Percentiles rank a stretch among this genome's conserved stretches.
Conservation (phyloP, 495 filamentous ascomycete genomes). For the Trichoderma reesei region DNA sequence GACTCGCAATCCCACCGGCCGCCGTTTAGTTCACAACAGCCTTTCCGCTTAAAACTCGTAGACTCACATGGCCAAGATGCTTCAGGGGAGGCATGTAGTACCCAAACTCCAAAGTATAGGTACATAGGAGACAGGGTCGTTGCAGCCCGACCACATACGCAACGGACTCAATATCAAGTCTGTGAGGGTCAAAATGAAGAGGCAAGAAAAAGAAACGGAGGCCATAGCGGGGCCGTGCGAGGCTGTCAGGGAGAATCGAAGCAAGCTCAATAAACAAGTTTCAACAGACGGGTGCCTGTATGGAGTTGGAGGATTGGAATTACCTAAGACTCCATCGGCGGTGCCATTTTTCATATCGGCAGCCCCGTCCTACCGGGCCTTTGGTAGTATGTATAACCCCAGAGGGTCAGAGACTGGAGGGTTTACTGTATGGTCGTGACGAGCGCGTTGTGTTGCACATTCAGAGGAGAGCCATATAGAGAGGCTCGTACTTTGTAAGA, state of each 20-base stretch:
- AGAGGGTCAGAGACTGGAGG: neutral
- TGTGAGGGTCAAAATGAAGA: neutral
- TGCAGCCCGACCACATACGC: neutral
- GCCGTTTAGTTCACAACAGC: neutral
- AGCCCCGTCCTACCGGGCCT: neutral
- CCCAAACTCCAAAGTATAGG: neutral
- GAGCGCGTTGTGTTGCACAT: too few relatives aligned
- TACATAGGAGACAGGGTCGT: neutral
- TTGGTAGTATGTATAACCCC: neutral
- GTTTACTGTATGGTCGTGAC: too few relatives aligned
- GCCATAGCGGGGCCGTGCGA: neutral
- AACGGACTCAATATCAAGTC: neutral
- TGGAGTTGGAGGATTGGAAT: neutral
- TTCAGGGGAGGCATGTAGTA: neutral
- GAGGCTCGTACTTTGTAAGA: too few relatives aligned
- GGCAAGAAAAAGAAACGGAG: constrained; percentile 6
- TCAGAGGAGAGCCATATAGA: too few relatives aligned
- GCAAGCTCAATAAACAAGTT: neutral
- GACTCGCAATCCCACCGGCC: neutral
- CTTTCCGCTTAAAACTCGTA: neutral
- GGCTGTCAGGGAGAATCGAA: neutral
- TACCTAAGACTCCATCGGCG: neutral
- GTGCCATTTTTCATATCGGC: constrained; percentile 8
- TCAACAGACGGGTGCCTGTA: neutral
- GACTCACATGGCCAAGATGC: neutral